A percentile compares a stretch with the other conserved stretches of the same genome.
Conservation (phyloP, 345 rosid species). For the Boechera retrofracta region DNA sequence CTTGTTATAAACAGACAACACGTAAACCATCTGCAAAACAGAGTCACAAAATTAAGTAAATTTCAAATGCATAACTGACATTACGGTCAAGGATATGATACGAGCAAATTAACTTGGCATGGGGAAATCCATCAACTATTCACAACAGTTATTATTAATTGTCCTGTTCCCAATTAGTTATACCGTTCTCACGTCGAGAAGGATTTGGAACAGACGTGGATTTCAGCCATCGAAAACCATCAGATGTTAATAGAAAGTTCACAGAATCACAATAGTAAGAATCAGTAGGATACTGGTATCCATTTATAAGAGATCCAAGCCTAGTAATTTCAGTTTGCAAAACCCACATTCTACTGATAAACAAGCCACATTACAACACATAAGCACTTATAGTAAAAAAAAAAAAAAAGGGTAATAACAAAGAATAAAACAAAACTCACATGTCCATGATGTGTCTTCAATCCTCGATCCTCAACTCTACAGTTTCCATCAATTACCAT, state of each 20-base stretch:
- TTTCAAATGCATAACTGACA: conserved; percentile 8
- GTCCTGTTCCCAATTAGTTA: background rate
- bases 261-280: background rate
- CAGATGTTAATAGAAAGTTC: background rate
- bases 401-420: background rate
- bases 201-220: background rate
- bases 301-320: background rate
- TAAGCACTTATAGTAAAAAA: background rate
- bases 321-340: background rate
- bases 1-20: conserved; percentile 88
- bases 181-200: background rate
- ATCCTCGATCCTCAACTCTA: conserved; percentile 98
- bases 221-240: background rate
- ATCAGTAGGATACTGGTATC: background rate
- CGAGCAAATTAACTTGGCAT: conserved; percentile 20
- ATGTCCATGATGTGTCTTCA: conserved; percentile 97
- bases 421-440: conserved; percentile 55
- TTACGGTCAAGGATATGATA: background rate
- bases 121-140: conserved; percentile 20
- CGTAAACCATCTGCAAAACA: conserved; percentile 90
- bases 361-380: conserved; percentile 14
- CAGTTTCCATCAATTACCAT: conserved; percentile 93
- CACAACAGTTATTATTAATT: background rate
- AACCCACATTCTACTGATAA: conserved; percentile 9
- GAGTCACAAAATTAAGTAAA: conserved; percentile 16